Evolutionary conservation across 2,329 filamentous ascomycete genomes (phyloP).

Genomic region (Calonectria hawksworthii): DNA sequence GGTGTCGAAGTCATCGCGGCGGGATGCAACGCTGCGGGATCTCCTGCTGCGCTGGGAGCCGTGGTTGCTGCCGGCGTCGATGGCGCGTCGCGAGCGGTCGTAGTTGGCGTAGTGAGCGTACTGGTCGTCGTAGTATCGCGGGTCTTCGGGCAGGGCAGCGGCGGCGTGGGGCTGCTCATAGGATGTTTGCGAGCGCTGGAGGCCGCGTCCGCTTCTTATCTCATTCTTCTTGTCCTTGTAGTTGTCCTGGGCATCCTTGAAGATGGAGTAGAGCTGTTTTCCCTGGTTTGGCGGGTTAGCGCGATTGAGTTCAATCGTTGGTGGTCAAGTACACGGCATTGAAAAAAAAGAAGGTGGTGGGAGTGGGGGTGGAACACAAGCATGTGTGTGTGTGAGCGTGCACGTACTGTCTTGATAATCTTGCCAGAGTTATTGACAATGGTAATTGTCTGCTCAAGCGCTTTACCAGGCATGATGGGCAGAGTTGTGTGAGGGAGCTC

Average conservation of each 20-base stretch:
- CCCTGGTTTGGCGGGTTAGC: slow-evolving; percentile 66
- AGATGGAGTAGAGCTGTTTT: slow-evolving; percentile 90
- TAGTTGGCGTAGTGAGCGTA: slow-evolving; percentile 51
- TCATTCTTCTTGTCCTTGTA: slow-evolving; percentile 91
- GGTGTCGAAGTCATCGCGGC: slow-evolving; percentile 44
- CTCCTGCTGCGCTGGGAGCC: slow-evolving; percentile 60
- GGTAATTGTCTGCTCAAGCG: slow-evolving; percentile 80
- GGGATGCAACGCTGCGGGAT: slow-evolving; percentile 52
- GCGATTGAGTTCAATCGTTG: slow-evolving; percentile 19
- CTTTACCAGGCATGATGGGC: slow-evolving; percentile 50
- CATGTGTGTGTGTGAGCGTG: background rate
- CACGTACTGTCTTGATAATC: slow-evolving; percentile 86
- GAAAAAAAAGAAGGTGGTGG: background rate
- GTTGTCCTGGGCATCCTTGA: slow-evolving; percentile 90
- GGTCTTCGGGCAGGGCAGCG: slow-evolving; percentile 25
- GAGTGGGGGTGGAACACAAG: background rate
- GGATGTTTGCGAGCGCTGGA: slow-evolving; percentile 74
- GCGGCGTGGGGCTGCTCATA: slow-evolving; percentile 54
- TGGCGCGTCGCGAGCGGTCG: slow-evolving; percentile 48
- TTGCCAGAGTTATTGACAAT: slow-evolving; percentile 93
- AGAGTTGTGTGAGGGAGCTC: slow-evolving; percentile 26
- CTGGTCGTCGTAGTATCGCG: slow-evolving; percentile 48
- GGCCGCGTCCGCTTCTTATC: slow-evolving; percentile 74
- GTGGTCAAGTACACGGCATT: background rate
- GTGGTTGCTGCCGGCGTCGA: slow-evolving; percentile 52